Evolutionary conservation across 208 protist species (phyloP).

Genomic region (Trypanosoma boissoni): DNA sequence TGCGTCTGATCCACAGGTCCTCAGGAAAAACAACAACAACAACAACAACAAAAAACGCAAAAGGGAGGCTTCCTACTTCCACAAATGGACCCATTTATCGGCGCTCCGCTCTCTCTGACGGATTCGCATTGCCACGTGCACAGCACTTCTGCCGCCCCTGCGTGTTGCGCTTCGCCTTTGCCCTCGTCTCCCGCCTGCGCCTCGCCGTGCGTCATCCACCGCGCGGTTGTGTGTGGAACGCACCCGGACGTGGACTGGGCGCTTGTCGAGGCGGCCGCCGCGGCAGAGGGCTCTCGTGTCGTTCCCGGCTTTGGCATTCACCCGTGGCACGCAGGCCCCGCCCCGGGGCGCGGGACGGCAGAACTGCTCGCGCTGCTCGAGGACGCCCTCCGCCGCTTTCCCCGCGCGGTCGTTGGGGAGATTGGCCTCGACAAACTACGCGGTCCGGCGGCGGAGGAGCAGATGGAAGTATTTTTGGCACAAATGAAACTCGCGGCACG

Average conservation of each 20-base stretch:
- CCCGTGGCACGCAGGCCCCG: constrained; percentile 52
- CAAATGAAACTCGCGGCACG: constrained; percentile 64
- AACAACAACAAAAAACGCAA: no score
- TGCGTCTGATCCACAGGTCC: no score
- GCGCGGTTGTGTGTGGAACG: constrained; percentile 63
- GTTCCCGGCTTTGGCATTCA: constrained; percentile 73
- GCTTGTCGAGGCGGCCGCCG: constrained; percentile 6
- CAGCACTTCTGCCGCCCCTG: no score
- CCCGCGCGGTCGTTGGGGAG: constrained; percentile 69
- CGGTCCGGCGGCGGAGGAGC: constrained; percentile 37
- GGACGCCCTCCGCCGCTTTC: constrained; percentile 29
- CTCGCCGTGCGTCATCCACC: constrained; percentile 1
- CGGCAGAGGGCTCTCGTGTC: neutral
- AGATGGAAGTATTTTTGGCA: constrained; percentile 40
- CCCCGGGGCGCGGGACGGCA: neutral
- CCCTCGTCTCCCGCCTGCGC: neutral
- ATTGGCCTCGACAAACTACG: constrained; percentile 84
- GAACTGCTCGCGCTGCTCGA: constrained; percentile 44
- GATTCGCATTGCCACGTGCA: constrained; percentile 51
- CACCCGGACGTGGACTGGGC: constrained; percentile 75
- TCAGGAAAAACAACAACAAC: no score
- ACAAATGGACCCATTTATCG: no score
- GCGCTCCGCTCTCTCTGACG: constrained; percentile 10
- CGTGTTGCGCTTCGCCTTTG: neutral
- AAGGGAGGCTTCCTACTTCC: no score